These are phyloP conservation scores for Gossypium mustelinum DNA, from an alignment of 345 rosid genomes.

Conservation along the genomic window DNA sequence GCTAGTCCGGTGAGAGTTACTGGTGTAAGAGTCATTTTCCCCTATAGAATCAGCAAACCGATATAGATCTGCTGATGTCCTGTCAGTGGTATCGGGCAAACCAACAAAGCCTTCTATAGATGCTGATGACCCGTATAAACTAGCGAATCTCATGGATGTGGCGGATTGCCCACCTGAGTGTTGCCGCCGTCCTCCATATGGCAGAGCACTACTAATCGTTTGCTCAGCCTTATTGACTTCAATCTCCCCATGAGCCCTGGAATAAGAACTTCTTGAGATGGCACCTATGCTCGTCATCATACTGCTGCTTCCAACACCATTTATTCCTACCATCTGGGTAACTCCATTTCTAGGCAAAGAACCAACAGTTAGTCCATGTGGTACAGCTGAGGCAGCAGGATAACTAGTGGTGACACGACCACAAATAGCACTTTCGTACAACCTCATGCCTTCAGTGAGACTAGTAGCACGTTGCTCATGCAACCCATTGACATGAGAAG, in stretches of 20 bases:
- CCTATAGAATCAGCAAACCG: constrained; percentile 37
- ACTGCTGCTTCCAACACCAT: constrained; percentile 17
- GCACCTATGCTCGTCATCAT: constrained; percentile 16
- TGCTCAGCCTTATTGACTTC: constrained; percentile 26
- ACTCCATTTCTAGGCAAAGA: constrained; percentile 36
- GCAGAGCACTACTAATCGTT: constrained; percentile 15
- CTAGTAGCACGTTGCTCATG: constrained; percentile 36
- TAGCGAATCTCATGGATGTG: constrained; percentile 24
- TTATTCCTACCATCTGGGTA: constrained; percentile 17
- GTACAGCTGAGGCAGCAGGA: constrained; percentile 33
- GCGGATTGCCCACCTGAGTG: constrained; percentile 27
- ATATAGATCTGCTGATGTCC: constrained; percentile 34
- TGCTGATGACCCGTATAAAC: constrained; percentile 27
- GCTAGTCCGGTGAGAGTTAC: neutral
- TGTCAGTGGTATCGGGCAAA: constrained; percentile 28
- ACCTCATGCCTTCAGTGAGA: constrained; percentile 24
- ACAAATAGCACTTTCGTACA: constrained; percentile 34
- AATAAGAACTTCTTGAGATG: constrained; percentile 29
- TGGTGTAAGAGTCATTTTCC: constrained; percentile 14
- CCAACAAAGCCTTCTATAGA: constrained; percentile 44
- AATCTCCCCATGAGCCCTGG: constrained; percentile 30
- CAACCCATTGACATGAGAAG: constrained; percentile 33
- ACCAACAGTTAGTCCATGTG: constrained; percentile 30
- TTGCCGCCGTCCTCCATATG: constrained; percentile 36
- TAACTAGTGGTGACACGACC: constrained; percentile 34